Conservation (phyloP, 1,139 yeast genomes). For the Sugiyamaella pinicola region DNA sequence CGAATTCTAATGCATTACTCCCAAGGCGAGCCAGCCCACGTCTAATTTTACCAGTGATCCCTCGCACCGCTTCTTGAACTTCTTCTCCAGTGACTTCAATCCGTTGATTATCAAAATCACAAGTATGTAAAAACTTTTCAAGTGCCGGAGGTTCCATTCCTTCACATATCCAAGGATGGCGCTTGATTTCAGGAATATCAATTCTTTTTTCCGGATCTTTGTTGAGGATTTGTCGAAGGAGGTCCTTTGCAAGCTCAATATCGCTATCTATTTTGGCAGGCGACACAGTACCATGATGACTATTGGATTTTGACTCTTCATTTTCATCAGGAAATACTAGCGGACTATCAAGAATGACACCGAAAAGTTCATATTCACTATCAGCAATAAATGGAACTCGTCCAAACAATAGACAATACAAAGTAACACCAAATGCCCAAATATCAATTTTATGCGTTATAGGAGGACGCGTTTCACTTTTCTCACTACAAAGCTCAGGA, state of each 20-base stretch:
- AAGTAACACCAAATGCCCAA: constrained; percentile 96
- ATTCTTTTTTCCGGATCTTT: constrained; percentile 74
- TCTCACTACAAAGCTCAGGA: constrained; percentile 63
- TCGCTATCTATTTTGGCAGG: constrained; percentile 34
- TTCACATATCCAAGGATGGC: constrained; percentile 73
- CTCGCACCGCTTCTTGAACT: constrained; percentile 74
- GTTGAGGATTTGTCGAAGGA: constrained; percentile 62
- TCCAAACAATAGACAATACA: constrained; percentile 87
- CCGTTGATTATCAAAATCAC: constrained; percentile 41
- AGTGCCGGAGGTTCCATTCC: constrained; percentile 55
- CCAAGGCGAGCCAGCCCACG: constrained; percentile 55
- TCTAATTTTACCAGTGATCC: constrained; percentile 68
- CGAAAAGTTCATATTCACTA: constrained; percentile 82
- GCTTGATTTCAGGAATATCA: constrained; percentile 71
- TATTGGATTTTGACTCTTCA: constrained; percentile 11
- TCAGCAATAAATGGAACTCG: constrained; percentile 88
- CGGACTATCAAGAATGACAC: constrained; percentile 69
- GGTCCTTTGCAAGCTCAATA: constrained; percentile 57
- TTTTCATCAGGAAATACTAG: constrained; percentile 60
- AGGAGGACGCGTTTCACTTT: constrained; percentile 45
- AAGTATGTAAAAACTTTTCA: constrained; percentile 38
- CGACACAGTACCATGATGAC: constrained; percentile 17
- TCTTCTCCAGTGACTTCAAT: constrained; percentile 70
- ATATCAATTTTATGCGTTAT: constrained; percentile 82
- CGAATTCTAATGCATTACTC: constrained; percentile 49